phyloP scores from a whole-genome alignment of 805 yeast genomes.

The Candida tallmaniae region DNA sequence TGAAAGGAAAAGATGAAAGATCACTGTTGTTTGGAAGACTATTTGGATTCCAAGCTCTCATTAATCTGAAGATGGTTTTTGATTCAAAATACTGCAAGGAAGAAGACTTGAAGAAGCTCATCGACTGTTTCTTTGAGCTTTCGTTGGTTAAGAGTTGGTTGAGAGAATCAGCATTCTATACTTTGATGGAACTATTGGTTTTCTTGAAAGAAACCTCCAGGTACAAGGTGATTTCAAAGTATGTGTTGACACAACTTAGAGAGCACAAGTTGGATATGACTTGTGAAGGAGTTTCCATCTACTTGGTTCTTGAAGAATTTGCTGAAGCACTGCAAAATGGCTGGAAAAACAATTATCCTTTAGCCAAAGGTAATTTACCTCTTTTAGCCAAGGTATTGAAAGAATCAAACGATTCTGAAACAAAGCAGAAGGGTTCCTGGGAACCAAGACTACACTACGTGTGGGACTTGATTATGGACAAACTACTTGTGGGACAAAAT shows the following conservation, averaged over 20 bases:
- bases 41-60: constrained; percentile 76
- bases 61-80: constrained; percentile 39
- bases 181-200: constrained; percentile 51
- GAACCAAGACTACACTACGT: constrained; percentile 70
- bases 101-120: constrained; percentile 27
- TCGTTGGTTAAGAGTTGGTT: constrained; percentile 75
- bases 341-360: constrained; percentile 76
- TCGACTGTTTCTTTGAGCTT: constrained; percentile 49
- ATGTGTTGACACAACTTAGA: constrained; percentile 35
- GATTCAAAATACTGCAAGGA: constrained; percentile 12
- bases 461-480: constrained; percentile 58
- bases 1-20: constrained; percentile 81
- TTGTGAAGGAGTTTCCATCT: constrained; percentile 77
- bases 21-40: constrained; percentile 75
- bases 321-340: constrained; percentile 13
- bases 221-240: constrained; percentile 13
- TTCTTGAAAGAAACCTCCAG: constrained; percentile 2
- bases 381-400: constrained; percentile 58
- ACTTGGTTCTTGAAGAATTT: constrained; percentile 25
- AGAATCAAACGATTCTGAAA: constrained; percentile 44
- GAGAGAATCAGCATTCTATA: constrained; percentile 72
- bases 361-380: constrained; percentile 64
- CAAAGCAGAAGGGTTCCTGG: constrained; percentile 62
- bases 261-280: constrained; percentile 56
- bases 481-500: constrained; percentile 24